Percentiles rank a stretch among this genome's conserved stretches.
phyloP scores from a whole-genome alignment of 441 rosid species.

The Brassica balearica region DNA sequence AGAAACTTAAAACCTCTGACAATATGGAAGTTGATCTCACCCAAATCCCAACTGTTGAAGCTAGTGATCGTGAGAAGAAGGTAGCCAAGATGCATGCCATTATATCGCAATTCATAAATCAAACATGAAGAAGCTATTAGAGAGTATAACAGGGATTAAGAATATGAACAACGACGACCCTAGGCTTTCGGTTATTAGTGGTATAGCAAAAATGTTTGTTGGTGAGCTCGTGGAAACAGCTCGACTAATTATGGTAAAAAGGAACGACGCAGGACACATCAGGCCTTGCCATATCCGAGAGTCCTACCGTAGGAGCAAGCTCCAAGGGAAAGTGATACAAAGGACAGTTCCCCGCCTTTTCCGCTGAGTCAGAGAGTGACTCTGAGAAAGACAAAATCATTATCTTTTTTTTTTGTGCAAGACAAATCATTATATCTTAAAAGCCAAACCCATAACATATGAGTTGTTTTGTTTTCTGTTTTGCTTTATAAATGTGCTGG shows the following conservation, averaged over 20 bases:
- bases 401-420: neutral
- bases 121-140: neutral
- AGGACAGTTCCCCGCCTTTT: neutral
- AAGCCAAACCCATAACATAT: neutral
- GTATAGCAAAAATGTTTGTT: neutral
- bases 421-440: neutral
- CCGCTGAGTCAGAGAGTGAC: neutral
- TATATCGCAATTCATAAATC: neutral
- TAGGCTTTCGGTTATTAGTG: neutral
- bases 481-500: neutral
- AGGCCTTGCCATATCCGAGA: neutral
- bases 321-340: neutral
- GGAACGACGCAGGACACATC: neutral
- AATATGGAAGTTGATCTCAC: neutral
- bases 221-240: neutral
- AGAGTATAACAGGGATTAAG: neutral
- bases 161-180: conserved; percentile 15
- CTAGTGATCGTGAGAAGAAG: neutral
- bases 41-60: neutral
- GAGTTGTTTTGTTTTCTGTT: neutral
- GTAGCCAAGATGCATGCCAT: neutral
- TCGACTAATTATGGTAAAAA: neutral
- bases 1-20: neutral
- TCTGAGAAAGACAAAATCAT: neutral
- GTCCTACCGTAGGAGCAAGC: neutral